Conservation (phyloP, 1,284 basidiomycete genomes). For the Rhizopogon parksii region DNA sequence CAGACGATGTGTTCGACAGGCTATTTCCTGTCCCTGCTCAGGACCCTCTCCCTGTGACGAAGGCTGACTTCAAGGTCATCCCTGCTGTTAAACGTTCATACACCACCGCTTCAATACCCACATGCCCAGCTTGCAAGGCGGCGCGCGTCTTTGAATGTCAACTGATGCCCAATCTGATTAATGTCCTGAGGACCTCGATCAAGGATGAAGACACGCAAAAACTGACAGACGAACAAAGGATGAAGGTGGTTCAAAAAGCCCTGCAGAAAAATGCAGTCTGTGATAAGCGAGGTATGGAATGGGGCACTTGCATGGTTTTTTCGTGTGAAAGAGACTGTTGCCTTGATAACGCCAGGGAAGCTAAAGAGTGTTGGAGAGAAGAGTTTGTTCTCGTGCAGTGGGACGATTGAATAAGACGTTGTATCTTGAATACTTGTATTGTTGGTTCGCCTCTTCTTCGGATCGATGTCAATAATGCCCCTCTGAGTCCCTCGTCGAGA, state of each 20-base stretch:
- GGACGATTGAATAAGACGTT: conserved; percentile 37
- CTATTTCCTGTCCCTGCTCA: conserved; percentile 57
- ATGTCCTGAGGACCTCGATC: conserved; percentile 42
- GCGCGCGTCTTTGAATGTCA: conserved; percentile 76
- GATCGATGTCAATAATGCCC: not conserved
- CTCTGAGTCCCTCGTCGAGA: conserved; percentile 6
- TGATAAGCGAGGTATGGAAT: conserved; percentile 61
- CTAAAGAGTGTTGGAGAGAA: conserved; percentile 60
- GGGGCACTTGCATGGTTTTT: conserved; percentile 79
- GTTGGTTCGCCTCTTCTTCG: not conserved
- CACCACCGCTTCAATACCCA: conserved; percentile 39
- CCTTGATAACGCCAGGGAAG: conserved; percentile 27
- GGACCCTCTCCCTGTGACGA: conserved; percentile 45
- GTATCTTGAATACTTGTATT: not conserved
- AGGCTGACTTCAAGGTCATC: conserved; percentile 50
- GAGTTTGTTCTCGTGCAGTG: conserved; percentile 70
- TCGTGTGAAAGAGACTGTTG: conserved; percentile 72
- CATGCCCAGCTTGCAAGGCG: conserved; percentile 55
- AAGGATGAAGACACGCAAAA: conserved; percentile 26
- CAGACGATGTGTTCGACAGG: conserved; percentile 57
- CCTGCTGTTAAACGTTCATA: conserved; percentile 44
- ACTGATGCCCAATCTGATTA: conserved; percentile 82
- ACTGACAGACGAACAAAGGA: conserved; percentile 52
- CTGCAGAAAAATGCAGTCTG: conserved; percentile 33
- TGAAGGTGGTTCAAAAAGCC: conserved; percentile 45